These are phyloP conservation scores for Curvularia hawaiiensis DNA, from an alignment of 2,329 filamentous ascomycete genomes.

Conservation along the genomic window DNA sequence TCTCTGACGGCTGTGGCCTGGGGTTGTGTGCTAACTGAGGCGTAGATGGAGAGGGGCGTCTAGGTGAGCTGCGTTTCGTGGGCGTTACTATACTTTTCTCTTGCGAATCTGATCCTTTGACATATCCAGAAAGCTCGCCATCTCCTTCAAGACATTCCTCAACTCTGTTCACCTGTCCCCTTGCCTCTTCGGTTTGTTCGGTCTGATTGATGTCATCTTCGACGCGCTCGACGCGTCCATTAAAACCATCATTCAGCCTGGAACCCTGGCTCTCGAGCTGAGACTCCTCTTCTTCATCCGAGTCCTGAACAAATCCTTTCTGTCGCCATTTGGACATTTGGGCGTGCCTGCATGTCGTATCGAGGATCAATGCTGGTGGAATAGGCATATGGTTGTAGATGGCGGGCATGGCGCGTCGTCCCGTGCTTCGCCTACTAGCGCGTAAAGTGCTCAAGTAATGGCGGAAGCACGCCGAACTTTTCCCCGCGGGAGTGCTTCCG, in stretches of 20 bases:
- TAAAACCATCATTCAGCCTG: slow-evolving; percentile 17
- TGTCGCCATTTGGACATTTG: slow-evolving; percentile 58
- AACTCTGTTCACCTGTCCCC: background rate
- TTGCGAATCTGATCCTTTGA: background rate
- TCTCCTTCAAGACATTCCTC: background rate
- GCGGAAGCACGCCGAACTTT: slow-evolving; percentile 25
- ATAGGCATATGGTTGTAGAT: slow-evolving; percentile 17
- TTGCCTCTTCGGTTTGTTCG: slow-evolving; percentile 1
- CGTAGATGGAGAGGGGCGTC: slow-evolving; percentile 30
- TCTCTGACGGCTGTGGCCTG: slow-evolving; percentile 27
- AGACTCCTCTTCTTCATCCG: slow-evolving; percentile 54
- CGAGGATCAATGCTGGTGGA: slow-evolving; percentile 21
- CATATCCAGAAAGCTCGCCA: background rate
- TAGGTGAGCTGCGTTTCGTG: slow-evolving; percentile 14
- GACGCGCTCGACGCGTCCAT: slow-evolving; percentile 30
- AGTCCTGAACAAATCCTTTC: slow-evolving; percentile 57
- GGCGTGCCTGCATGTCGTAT: slow-evolving; percentile 43
- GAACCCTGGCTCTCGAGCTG: slow-evolving; percentile 36
- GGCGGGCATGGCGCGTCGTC: slow-evolving; percentile 29
- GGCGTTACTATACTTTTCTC: slow-evolving; percentile 8
- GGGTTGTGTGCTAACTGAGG: slow-evolving; percentile 10
- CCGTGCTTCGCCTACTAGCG: slow-evolving; percentile 32
- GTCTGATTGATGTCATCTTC: slow-evolving; percentile 6
- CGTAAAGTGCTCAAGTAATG: slow-evolving; percentile 9
- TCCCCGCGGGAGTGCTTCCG: slow-evolving; percentile 22